phyloP scores from a whole-genome alignment of 1,139 yeast genomes.

The Hansenula lynferdii region DNA sequence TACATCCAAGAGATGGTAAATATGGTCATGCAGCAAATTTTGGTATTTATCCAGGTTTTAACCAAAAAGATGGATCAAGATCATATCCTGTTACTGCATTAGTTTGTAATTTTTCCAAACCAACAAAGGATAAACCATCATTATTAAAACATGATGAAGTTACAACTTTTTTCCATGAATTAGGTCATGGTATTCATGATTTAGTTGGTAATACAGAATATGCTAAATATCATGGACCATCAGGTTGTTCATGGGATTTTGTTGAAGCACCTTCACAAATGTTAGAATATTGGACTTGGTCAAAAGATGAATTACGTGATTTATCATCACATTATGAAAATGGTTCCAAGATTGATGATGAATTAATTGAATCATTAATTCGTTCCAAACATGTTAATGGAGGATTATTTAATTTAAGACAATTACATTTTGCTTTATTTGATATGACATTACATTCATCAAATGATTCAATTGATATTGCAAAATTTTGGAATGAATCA shows the following conservation, averaged over 20 bases:
- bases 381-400: slow-evolving; percentile 72
- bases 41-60: slow-evolving; percentile 58
- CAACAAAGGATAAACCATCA: slow-evolving; percentile 66
- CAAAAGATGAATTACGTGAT: slow-evolving; percentile 48
- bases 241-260: slow-evolving; percentile 75
- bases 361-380: slow-evolving; percentile 54
- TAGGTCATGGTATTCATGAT: slow-evolving; percentile 87
- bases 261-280: slow-evolving; percentile 90
- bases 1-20: slow-evolving; percentile 83
- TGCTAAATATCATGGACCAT: slow-evolving; percentile 66
- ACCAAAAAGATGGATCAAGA: slow-evolving; percentile 42
- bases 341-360: slow-evolving; percentile 53
- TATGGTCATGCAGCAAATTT: slow-evolving; percentile 88
- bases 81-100: slow-evolving; percentile 68
- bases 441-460: slow-evolving; percentile 69
- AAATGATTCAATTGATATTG: slow-evolving; percentile 40
- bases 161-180: slow-evolving; percentile 82
- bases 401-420: slow-evolving; percentile 66
- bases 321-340: slow-evolving; percentile 63
- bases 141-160: slow-evolving; percentile 75
- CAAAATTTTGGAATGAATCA: slow-evolving; percentile 56
- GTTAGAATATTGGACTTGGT: slow-evolving; percentile 90
- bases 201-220: slow-evolving; percentile 62
- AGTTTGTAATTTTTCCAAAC: slow-evolving; percentile 83
- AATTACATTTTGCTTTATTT: slow-evolving; percentile 70